These are phyloP conservation scores for Loxodes magnus DNA, from an alignment of 73 alveolate genomes.

Conservation along the genomic window DNA sequence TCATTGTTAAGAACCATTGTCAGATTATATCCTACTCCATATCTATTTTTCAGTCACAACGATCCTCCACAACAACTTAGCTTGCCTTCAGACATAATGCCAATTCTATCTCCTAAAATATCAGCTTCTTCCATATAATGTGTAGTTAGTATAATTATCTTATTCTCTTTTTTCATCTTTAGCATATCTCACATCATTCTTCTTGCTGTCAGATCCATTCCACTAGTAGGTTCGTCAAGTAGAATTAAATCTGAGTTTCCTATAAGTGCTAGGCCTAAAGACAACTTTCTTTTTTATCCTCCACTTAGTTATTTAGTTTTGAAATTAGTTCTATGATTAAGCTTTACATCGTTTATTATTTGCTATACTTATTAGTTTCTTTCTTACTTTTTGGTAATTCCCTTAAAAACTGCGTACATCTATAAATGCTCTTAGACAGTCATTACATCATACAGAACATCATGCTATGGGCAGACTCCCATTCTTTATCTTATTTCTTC, in stretches of 20 bases:
- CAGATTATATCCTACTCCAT: slow-evolving; percentile 70
- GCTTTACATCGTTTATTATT: slow-evolving; percentile 75
- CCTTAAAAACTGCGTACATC: slow-evolving; percentile 71
- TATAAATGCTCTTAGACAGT: slow-evolving; percentile 71
- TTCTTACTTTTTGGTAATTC: slow-evolving; percentile 43
- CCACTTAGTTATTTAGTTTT: slow-evolving; percentile 79
- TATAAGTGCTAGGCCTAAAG: slow-evolving; percentile 86
- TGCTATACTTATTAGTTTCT: slow-evolving; percentile 44
- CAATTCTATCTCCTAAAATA: slow-evolving; percentile 61
- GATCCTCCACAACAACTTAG: slow-evolving; percentile 50
- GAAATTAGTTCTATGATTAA: slow-evolving; percentile 37
- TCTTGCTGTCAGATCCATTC: slow-evolving; percentile 92
- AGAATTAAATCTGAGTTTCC: slow-evolving; percentile 84
- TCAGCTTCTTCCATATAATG: slow-evolving; percentile 76
- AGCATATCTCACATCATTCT: slow-evolving; percentile 93
- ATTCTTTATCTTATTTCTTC: slow-evolving; percentile 58
- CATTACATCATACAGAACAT: slow-evolving; percentile 67
- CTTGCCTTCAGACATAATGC: slow-evolving; percentile 64
- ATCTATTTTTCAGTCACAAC: slow-evolving; percentile 25
- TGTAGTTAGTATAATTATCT: slow-evolving; percentile 67
- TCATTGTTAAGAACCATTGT: slow-evolving; percentile 47
- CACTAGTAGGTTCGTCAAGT: slow-evolving; percentile 98
- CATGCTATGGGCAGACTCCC: slow-evolving; percentile 97
- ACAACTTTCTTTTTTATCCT: slow-evolving; percentile 91
- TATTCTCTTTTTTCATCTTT: slow-evolving; percentile 62